Conservation (phyloP, 2,329 filamentous ascomycete genomes). For the Podosphaera aphanis region DNA sequence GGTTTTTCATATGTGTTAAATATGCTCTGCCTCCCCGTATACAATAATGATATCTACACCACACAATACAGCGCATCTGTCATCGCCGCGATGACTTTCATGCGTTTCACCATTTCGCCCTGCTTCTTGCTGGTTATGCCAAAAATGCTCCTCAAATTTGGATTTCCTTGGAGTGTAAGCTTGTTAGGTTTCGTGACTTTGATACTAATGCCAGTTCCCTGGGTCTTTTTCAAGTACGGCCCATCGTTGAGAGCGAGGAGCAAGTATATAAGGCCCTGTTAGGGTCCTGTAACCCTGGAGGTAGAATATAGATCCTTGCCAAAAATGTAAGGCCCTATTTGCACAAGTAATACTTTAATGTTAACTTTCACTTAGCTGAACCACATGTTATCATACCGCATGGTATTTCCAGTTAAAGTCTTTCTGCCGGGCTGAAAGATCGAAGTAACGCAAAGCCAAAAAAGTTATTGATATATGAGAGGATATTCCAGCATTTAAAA, state of each 20-base stretch:
- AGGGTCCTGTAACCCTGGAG: not conserved
- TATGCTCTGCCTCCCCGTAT: conserved; percentile 4
- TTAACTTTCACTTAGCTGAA: too few relatives aligned
- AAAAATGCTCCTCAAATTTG: conserved; percentile 16
- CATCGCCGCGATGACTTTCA: conserved; percentile 3
- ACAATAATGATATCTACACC: conserved; percentile 5
- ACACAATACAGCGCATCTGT: conserved; percentile 3
- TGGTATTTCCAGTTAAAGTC: too few relatives aligned
- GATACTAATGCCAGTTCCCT: conserved; percentile 20
- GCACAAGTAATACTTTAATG: not conserved
- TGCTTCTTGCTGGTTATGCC: conserved; percentile 8
- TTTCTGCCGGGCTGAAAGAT: too few relatives aligned
- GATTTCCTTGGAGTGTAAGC: conserved; percentile 19
- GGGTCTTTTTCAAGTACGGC: conserved; percentile 18
- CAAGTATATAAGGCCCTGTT: conserved; percentile 1
- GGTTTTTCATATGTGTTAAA: conserved; percentile 4
- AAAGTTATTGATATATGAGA: too few relatives aligned
- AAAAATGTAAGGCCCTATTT: not conserved
- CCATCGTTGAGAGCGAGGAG: conserved; percentile 4
- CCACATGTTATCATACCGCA: too few relatives aligned
- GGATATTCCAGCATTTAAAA: too few relatives aligned
- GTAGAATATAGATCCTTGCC: not conserved
- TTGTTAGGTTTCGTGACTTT: conserved; percentile 20
- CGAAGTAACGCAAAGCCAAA: too few relatives aligned
- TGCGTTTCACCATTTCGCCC: conserved; percentile 4